phyloP scores from a whole-genome alignment of 176 grass and related monocot species.

The Echinochloa phyllopogon region DNA sequence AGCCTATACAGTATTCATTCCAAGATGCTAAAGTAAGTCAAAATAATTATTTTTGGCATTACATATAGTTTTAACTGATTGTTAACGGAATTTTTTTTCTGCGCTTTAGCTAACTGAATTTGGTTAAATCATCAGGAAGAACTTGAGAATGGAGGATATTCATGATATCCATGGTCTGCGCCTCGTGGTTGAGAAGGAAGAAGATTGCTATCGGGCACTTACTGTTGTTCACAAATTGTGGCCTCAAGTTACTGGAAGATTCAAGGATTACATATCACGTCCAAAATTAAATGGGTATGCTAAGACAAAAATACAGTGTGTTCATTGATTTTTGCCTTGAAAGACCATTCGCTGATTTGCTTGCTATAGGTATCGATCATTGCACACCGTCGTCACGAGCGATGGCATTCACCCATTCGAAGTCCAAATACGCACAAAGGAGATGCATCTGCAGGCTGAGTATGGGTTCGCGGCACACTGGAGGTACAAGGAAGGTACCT shows the following conservation, averaged over 20 bases:
- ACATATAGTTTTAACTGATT: constrained; percentile 4
- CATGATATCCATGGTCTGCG: constrained; percentile 69
- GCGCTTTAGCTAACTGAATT: constrained; percentile 26
- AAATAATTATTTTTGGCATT: constrained; percentile 11
- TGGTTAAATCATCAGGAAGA: constrained; percentile 62
- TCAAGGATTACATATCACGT: constrained; percentile 66
- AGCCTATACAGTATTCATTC: constrained; percentile 58
- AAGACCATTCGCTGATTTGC: constrained; percentile 20
- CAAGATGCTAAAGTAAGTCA: constrained; percentile 76
- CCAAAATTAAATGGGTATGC: constrained; percentile 76
- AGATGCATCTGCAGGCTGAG: constrained; percentile 73
- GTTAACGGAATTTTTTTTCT: neutral
- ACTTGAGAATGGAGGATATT: constrained; percentile 65
- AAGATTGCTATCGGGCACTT: constrained; percentile 65
- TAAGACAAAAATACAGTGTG: neutral
- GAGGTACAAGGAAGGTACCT: constrained; percentile 76
- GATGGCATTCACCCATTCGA: constrained; percentile 54
- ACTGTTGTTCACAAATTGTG: constrained; percentile 58
- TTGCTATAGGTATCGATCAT: constrained; percentile 56
- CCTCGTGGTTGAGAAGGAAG: constrained; percentile 49
- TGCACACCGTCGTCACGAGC: constrained; percentile 66
- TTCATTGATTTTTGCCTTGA: neutral
- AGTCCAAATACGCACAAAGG: constrained; percentile 68
- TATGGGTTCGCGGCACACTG: constrained; percentile 76
- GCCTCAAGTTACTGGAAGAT: constrained; percentile 53